Conservation (phyloP, 306 rosid genomes). For the Trifolium pratense region DNA sequence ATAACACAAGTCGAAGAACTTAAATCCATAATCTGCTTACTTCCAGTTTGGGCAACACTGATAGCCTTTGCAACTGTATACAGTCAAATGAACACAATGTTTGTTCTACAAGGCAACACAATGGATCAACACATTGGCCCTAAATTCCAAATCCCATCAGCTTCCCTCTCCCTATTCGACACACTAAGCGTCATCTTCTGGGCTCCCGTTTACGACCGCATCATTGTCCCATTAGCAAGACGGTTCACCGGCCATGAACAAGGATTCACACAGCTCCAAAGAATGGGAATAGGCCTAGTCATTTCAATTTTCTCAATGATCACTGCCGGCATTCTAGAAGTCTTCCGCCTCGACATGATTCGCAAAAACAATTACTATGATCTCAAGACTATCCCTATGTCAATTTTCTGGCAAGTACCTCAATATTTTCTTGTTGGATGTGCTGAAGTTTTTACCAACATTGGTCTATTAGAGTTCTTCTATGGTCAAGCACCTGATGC, state of each 20-base stretch:
- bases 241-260: slow-evolving; percentile 67
- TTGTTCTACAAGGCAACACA: slow-evolving; percentile 85
- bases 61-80: slow-evolving; percentile 76
- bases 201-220: slow-evolving; percentile 64
- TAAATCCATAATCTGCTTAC: slow-evolving; percentile 62
- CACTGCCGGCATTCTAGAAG: slow-evolving; percentile 72
- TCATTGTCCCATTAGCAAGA: slow-evolving; percentile 66
- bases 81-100: slow-evolving; percentile 89
- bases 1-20: slow-evolving; percentile 91
- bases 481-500: slow-evolving; percentile 88
- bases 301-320: slow-evolving; percentile 72
- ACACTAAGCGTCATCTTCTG: slow-evolving; percentile 83
- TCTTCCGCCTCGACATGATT: slow-evolving; percentile 56
- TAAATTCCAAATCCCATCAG: slow-evolving; percentile 73
- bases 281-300: slow-evolving; percentile 82
- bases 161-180: slow-evolving; percentile 80
- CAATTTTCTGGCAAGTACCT: slow-evolving; percentile 90
- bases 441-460: slow-evolving; percentile 73
- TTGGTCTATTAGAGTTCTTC: slow-evolving; percentile 72
- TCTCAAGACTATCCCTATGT: slow-evolving; percentile 60
- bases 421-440: slow-evolving; percentile 86
- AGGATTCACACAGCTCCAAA: slow-evolving; percentile 78
- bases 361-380: slow-evolving; percentile 63
- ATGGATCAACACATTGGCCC: slow-evolving; percentile 80
- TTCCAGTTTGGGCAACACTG: slow-evolving; percentile 85